A percentile compares a stretch with the other conserved stretches of the same genome.
Evolutionary conservation across 306 rosid genomes (phyloP).

Genomic region (Quercus suber): DNA sequence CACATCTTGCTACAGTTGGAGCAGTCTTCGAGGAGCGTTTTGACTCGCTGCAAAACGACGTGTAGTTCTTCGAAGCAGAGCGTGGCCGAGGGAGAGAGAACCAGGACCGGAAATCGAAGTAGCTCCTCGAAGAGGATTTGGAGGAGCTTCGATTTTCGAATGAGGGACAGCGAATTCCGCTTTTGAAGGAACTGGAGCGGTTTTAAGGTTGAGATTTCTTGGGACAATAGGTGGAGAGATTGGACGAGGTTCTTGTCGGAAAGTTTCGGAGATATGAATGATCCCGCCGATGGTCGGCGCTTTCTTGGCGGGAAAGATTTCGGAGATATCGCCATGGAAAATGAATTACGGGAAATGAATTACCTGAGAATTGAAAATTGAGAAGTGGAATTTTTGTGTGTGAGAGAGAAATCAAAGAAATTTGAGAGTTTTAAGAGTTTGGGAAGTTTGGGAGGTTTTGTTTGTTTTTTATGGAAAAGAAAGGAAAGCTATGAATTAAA

Average conservation of each 20-base stretch:
- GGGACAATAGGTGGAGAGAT: slow-evolving; percentile 51
- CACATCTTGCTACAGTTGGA: slow-evolving; percentile 65
- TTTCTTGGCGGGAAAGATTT: slow-evolving; percentile 48
- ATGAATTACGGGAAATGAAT: background rate
- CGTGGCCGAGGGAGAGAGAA: slow-evolving; percentile 34
- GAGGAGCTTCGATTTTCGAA: slow-evolving; percentile 60
- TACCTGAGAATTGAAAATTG: too few species aligned
- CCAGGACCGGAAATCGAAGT: background rate
- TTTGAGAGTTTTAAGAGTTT: too few species aligned
- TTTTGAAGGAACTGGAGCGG: slow-evolving; percentile 38
- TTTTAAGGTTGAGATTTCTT: slow-evolving; percentile 46
- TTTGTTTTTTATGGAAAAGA: too few species aligned
- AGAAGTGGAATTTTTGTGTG: background rate
- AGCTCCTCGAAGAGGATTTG: slow-evolving; percentile 63
- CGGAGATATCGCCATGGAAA: slow-evolving; percentile 57
- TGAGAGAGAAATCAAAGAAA: background rate
- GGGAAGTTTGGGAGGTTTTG: too few species aligned
- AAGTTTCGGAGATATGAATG: slow-evolving; percentile 52
- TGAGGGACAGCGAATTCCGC: slow-evolving; percentile 38
- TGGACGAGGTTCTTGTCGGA: slow-evolving; percentile 38
- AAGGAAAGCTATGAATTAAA: too few species aligned
- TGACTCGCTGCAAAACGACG: slow-evolving; percentile 67
- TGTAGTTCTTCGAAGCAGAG: slow-evolving; percentile 79
- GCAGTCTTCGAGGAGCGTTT: slow-evolving; percentile 61
- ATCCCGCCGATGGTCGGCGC: slow-evolving; percentile 56